phyloP scores from a whole-genome alignment of 768 basidiomycete species.

The Mrakia blollopis region DNA sequence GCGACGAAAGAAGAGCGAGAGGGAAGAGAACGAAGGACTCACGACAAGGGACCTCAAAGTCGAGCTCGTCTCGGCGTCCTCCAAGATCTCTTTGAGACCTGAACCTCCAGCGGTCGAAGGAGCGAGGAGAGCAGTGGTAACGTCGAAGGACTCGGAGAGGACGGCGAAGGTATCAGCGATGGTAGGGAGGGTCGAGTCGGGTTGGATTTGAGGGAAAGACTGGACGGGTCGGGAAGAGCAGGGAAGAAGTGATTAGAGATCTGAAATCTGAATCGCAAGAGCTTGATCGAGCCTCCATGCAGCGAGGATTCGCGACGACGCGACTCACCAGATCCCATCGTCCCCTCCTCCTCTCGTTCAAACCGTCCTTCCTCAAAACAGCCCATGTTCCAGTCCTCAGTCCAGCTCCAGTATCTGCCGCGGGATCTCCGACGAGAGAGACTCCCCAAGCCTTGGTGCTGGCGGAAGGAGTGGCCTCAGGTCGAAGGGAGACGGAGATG shows the following conservation, averaged over 20 bases:
- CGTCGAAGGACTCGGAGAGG: conserved; percentile 18
- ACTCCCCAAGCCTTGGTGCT: conserved; percentile 1
- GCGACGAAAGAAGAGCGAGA: not conserved
- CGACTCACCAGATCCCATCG: conserved; percentile 24
- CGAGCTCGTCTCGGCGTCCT: conserved; percentile 16
- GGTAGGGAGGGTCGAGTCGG: conserved; percentile 5
- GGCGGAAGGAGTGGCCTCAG: not conserved
- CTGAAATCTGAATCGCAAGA: too few species aligned
- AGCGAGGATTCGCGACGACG: too few species aligned
- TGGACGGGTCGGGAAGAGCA: not conserved
- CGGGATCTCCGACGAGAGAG: conserved; percentile 7
- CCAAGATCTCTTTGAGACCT: conserved; percentile 11
- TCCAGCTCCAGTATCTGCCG: conserved; percentile 10
- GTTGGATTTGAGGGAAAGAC: not conserved
- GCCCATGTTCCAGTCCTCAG: conserved; percentile 19
- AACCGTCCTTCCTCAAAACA: conserved; percentile 11
- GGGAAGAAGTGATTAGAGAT: not conserved
- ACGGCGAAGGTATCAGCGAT: conserved; percentile 6
- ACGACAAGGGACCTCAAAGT: conserved; percentile 10
- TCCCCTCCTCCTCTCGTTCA: conserved; percentile 7
- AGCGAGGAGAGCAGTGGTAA: conserved; percentile 17
- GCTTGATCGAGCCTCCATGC: too few species aligned
- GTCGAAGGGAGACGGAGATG: conserved; percentile 16
- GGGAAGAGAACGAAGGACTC: not conserved
- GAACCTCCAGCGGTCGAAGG: not conserved